Evolutionary conservation across 2,329 filamentous ascomycete genomes (phyloP), one percentile per base, ranked within the genome.

Genomic region (Hymenoscyphus fraxineus): DNA sequence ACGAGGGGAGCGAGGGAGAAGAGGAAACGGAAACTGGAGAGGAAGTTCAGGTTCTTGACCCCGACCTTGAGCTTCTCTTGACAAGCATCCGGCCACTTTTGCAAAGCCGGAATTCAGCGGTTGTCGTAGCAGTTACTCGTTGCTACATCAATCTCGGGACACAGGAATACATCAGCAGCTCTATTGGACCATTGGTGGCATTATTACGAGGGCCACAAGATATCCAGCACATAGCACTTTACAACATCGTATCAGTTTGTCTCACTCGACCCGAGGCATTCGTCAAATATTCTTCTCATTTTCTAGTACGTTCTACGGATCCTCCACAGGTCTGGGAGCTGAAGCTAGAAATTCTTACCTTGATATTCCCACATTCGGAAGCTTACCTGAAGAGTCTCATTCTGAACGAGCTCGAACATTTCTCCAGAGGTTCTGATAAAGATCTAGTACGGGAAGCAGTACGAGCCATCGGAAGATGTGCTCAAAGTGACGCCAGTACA

Each of bases 171-270:
- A 83, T 96, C 35, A 83, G 86, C 68, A 80, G 84, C 27, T 88
- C 92, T 6, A 86, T 96, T 64, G 93, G 94, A 0, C 94, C 95
- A 0, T 80, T 99, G 32, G 84, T 97, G 22, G 92, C 94, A 16
- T 84, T 99, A 39, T 81, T 99, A 64, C 87, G 95, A 64, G 89
- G 91, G 13, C 88, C 93, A 0, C 87, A 91, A 65, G 94, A 98
- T 74, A 92, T 97, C 60, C 90, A 96, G 74, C 89, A 96, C 73
- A 85, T 97, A 47, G 93, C 92, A 0, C 83, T 99, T 19, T 94
- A 94, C 81, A 97, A 98, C 75, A 93, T 98, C 65, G 93, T 97
- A 12, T 90, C 92, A n/a, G 91, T 99, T 56, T 95, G 92, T 72
- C 82, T 98, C 12, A 80, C 83, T 35, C 82, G 86, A 16, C 92